Conservation (phyloP, 1,284 basidiomycete species). For the Kalmanozyma brasiliensis region DNA sequence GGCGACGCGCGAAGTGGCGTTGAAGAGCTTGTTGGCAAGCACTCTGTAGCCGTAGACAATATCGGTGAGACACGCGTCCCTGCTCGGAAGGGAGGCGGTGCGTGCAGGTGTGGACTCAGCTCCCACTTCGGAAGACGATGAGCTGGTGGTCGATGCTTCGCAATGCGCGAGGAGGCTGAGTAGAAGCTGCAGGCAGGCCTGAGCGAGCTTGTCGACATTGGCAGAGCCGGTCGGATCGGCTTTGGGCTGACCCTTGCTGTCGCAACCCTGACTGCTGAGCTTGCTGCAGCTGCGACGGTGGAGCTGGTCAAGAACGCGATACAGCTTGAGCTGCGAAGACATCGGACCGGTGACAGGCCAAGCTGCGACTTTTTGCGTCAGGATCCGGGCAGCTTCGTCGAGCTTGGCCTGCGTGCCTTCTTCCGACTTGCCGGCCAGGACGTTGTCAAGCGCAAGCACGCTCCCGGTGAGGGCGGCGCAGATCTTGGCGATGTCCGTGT, state of each 20-base stretch:
- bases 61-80: slow-evolving; percentile 27
- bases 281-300: slow-evolving; percentile 42
- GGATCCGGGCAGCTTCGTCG: slow-evolving; percentile 16
- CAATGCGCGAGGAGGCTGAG: slow-evolving; percentile 10
- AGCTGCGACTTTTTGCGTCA: slow-evolving; percentile 5
- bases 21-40: slow-evolving; percentile 43
- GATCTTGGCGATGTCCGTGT: slow-evolving; percentile 20
- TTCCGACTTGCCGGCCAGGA: slow-evolving; percentile 20
- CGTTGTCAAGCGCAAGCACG: slow-evolving; percentile 41
- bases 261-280: slow-evolving; percentile 27
- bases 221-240: slow-evolving; percentile 13
- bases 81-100: slow-evolving; percentile 20
- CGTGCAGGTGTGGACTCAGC: slow-evolving; percentile 9
- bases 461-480: slow-evolving; percentile 27
- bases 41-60: slow-evolving; percentile 38
- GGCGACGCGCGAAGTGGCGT: slow-evolving; percentile 12
- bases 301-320: slow-evolving; percentile 45
- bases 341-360: slow-evolving; percentile 28
- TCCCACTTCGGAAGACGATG: neutral
- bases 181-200: slow-evolving; percentile 35
- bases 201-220: slow-evolving; percentile 23
- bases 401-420: slow-evolving; percentile 26
- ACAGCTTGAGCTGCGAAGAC: slow-evolving; percentile 38
- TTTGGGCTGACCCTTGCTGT: slow-evolving; percentile 41
- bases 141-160: neutral